Evolutionary conservation across 495 filamentous ascomycete genomes (phyloP).

Genomic region (Penicillium daleae): DNA sequence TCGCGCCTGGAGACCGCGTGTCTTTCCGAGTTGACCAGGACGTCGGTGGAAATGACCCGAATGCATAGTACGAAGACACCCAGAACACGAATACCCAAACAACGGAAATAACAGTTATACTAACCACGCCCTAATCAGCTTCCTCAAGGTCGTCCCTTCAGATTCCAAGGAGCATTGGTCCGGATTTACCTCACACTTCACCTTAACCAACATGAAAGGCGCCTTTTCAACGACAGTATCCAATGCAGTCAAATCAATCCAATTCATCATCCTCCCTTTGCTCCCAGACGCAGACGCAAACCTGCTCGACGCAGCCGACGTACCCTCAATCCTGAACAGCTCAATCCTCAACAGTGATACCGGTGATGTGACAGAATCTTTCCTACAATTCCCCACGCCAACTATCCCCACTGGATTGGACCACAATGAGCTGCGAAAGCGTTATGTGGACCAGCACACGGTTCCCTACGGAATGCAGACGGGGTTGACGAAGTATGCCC

Average conservation of each 20-base stretch:
- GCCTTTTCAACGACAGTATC: conserved; percentile 53
- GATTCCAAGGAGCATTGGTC: conserved; percentile 48
- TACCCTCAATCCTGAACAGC: conserved; percentile 13
- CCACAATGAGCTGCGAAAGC: conserved; percentile 36
- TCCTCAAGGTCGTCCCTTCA: conserved; percentile 64
- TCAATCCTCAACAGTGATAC: not conserved
- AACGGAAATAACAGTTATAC: not conserved
- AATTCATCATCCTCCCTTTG: conserved; percentile 42
- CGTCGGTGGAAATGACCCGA: conserved; percentile 52
- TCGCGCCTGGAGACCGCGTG: conserved; percentile 54
- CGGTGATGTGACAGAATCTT: conserved; percentile 9
- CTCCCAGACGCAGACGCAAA: conserved; percentile 6
- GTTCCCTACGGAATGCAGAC: conserved; percentile 66
- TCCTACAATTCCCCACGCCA: conserved; percentile 24
- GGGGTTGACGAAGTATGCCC: conserved; percentile 69
- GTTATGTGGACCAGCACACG: conserved; percentile 44
- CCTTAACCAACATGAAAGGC: conserved; percentile 69
- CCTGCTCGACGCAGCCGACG: conserved; percentile 18
- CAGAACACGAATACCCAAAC: not conserved
- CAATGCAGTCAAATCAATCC: conserved; percentile 45
- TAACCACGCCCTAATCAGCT: conserved; percentile 48
- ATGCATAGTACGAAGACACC: conserved; percentile 62
- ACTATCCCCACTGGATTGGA: conserved; percentile 14
- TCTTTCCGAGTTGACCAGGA: conserved; percentile 53
- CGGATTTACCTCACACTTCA: conserved; percentile 67